phyloP scores from a whole-genome alignment of 129 eudicot genomes.

The Glebionis coronaria region DNA sequence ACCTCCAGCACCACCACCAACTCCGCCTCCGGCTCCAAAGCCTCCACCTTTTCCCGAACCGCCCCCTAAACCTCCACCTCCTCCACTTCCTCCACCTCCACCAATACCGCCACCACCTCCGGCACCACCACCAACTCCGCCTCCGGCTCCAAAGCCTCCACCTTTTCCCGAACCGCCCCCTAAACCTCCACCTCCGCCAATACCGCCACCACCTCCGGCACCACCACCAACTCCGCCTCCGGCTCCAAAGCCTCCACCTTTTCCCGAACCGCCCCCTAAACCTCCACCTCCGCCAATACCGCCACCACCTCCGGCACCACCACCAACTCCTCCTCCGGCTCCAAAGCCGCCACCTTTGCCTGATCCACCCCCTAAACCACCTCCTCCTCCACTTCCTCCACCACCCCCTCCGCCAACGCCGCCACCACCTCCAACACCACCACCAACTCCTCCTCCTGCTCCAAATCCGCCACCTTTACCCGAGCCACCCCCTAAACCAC shows the following conservation, averaged over 20 bases:
- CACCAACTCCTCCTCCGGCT: constrained; percentile 22
- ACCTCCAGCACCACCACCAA: constrained; percentile 30
- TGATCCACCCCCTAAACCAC: constrained; percentile 18
- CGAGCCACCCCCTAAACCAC: neutral
- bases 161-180: constrained; percentile 34
- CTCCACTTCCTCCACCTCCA: constrained; percentile 28
- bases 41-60: constrained; percentile 24
- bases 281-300: constrained; percentile 20
- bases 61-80: constrained; percentile 32
- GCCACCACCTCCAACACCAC: constrained; percentile 13
- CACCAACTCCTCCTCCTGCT: constrained; percentile 17
- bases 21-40: constrained; percentile 27
- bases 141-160: constrained; percentile 36
- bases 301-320: constrained; percentile 13
- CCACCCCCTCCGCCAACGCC: constrained; percentile 16
- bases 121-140: constrained; percentile 24
- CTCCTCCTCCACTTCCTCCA: constrained; percentile 16
- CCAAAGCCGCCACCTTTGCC: constrained; percentile 23
- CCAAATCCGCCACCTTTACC: constrained; percentile 1
- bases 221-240: constrained; percentile 33
- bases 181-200: constrained; percentile 20
- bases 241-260: constrained; percentile 24
- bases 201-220: constrained; percentile 5
- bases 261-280: constrained; percentile 17
- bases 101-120: constrained; percentile 32